phyloP scores from a whole-genome alignment of 176 grass and related monocot species.

The Thalia dealbata region DNA sequence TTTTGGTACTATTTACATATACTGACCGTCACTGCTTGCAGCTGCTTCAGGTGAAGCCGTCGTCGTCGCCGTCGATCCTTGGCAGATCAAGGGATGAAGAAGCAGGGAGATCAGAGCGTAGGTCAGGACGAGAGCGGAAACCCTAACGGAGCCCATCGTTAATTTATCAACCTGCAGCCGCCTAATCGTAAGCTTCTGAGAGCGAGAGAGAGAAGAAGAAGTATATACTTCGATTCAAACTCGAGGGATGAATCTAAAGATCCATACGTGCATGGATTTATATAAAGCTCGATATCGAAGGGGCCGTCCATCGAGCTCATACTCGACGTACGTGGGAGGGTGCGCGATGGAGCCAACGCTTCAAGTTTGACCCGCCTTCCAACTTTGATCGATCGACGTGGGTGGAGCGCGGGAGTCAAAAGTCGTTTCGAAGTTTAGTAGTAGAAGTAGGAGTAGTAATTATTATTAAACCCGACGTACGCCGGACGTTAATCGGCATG shows the following conservation, averaged over 20 bases:
- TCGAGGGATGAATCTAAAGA: background rate
- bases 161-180: too few species aligned
- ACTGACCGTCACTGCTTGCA: background rate
- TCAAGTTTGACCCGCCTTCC: background rate
- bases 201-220: background rate
- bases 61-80: background rate
- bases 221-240: too few species aligned
- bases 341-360: too few species aligned
- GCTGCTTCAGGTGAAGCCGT: background rate
- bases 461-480: background rate
- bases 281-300: too few species aligned
- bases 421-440: too few species aligned
- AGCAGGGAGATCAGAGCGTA: slow-evolving; percentile 12
- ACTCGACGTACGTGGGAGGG: too few species aligned
- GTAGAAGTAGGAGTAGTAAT: too few species aligned
- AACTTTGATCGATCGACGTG: background rate
- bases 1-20: too few species aligned
- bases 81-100: slow-evolving; percentile 15
- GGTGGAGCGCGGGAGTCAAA: too few species aligned
- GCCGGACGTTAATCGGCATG: background rate
- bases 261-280: too few species aligned
- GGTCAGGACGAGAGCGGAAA: slow-evolving; percentile 10
- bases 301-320: too few species aligned
- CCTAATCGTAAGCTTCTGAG: background rate
- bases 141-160: slow-evolving; percentile 9